Evolutionary conservation across 2,329 filamentous ascomycete genomes (phyloP).

Genomic region (Phyllosticta paracitricarpa): DNA sequence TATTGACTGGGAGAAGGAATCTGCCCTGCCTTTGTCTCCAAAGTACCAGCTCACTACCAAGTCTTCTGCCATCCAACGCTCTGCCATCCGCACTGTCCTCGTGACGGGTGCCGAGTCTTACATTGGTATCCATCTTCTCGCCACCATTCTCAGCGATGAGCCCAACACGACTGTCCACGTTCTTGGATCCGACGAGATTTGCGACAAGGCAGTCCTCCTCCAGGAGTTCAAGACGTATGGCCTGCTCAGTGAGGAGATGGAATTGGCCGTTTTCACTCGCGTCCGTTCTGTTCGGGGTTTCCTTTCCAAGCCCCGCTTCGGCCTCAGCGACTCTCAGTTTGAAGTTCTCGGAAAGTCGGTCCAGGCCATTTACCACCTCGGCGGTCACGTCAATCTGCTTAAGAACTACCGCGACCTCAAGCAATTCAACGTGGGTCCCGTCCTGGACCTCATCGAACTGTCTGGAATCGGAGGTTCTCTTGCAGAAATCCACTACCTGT

Average conservation of each 20-base stretch:
- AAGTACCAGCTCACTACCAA: not conserved
- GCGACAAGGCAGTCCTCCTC: not conserved
- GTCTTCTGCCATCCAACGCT: not conserved
- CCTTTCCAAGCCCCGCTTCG: not conserved
- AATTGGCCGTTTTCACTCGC: not conserved
- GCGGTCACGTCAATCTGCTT: not conserved
- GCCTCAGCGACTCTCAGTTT: not conserved
- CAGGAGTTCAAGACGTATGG: not conserved
- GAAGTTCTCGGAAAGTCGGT: not conserved
- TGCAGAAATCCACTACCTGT: not conserved
- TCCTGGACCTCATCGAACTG: not conserved
- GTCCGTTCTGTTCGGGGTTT: not conserved
- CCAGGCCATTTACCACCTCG: constrained; percentile 5
- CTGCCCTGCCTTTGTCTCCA: not conserved
- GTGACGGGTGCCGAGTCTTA: constrained; percentile 2
- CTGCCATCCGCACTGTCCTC: not conserved
- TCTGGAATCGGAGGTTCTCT: not conserved
- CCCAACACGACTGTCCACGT: not conserved
- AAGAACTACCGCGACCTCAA: not conserved
- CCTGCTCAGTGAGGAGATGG: not conserved
- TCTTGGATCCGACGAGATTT: not conserved
- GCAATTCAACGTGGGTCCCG: not conserved
- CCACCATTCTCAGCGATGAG: not conserved
- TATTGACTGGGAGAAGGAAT: constrained; percentile 1
- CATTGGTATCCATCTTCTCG: not conserved